Evolutionary conservation across 2,329 filamentous ascomycete species (phyloP).

Genomic region (Diaporthe sp.): DNA sequence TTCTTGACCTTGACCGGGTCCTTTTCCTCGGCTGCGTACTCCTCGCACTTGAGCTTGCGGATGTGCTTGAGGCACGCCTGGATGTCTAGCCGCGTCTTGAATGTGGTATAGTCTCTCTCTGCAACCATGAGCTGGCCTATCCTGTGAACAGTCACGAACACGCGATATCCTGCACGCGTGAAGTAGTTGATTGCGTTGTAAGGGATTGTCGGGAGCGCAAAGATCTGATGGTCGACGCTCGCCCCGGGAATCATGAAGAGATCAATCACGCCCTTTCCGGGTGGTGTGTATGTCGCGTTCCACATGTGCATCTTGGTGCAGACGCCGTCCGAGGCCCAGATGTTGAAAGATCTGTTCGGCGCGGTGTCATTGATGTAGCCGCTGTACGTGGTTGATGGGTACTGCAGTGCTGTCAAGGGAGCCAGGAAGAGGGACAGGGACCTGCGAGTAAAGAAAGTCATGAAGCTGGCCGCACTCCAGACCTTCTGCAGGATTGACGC

Average conservation of each 20-base stretch:
- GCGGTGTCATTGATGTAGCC: constrained; percentile 66
- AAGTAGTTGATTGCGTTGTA: constrained; percentile 75
- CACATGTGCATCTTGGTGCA: constrained; percentile 67
- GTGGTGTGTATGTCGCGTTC: constrained; percentile 59
- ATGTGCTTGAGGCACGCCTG: constrained; percentile 67
- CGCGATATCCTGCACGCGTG: constrained; percentile 69
- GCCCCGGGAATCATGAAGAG: constrained; percentile 74
- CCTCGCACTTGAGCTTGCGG: constrained; percentile 52
- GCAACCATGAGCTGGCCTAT: constrained; percentile 66
- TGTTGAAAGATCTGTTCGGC: constrained; percentile 54
- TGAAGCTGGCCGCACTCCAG: constrained; percentile 61
- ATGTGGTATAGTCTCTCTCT: constrained; percentile 68
- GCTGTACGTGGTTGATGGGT: constrained; percentile 60
- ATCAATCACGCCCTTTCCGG: constrained; percentile 56
- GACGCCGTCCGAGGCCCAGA: constrained; percentile 66
- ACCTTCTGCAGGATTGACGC: constrained; percentile 58
- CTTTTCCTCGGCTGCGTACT: constrained; percentile 41
- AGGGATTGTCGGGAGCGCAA: constrained; percentile 71
- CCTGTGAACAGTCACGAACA: constrained; percentile 69
- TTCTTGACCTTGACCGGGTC: background rate
- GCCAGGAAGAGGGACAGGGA: constrained; percentile 66
- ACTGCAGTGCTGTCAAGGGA: constrained; percentile 68
- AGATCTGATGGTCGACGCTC: constrained; percentile 74
- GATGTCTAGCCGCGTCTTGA: constrained; percentile 71
- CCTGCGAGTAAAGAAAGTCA: constrained; percentile 68